A percentile compares a stretch with the other conserved stretches of the same genome.
These are phyloP conservation scores for Geotrichum aggregatum DNA, from an alignment of 1,139 yeast genomes.

Conservation along the genomic window DNA sequence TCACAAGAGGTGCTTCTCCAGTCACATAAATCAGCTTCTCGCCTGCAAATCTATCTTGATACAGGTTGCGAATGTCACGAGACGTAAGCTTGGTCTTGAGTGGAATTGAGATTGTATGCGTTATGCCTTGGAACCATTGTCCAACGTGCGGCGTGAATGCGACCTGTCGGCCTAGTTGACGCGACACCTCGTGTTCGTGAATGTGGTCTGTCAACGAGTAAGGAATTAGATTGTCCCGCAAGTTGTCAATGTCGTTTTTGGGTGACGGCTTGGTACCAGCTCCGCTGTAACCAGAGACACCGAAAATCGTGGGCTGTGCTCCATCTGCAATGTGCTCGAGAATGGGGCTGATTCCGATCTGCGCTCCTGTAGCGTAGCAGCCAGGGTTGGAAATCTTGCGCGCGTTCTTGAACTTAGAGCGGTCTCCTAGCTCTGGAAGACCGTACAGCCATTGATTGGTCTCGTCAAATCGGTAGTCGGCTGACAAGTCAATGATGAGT, in stretches of 20 bases:
- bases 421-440: constrained; percentile 66
- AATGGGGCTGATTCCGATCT: constrained; percentile 85
- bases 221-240: constrained; percentile 83
- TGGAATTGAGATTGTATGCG: constrained; percentile 88
- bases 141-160: constrained; percentile 97
- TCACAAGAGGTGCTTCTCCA: constrained; percentile 90
- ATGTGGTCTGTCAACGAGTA: constrained; percentile 94
- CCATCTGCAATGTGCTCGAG: constrained; percentile 45
- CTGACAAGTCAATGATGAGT: constrained; percentile 85
- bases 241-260: constrained; percentile 74
- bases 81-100: constrained; percentile 68
- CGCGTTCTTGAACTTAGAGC: constrained; percentile 65
- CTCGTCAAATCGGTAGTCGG: constrained; percentile 90
- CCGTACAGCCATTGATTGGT: constrained; percentile 91
- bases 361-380: constrained; percentile 97
- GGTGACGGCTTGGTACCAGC: constrained; percentile 99
- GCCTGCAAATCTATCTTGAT: constrained; percentile 82
- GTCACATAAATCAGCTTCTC: constrained; percentile 80
- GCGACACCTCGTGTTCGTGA: constrained; percentile 88
- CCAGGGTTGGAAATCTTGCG: constrained; percentile 93
- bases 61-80: constrained; percentile 77
- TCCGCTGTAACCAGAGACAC: constrained; percentile 97
- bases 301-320: constrained; percentile 81
- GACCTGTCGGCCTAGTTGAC: constrained; percentile 69
- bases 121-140: constrained; percentile 98